Conservation (phyloP, 805 yeast species). For the Tetrapisispora taiwanensis region DNA sequence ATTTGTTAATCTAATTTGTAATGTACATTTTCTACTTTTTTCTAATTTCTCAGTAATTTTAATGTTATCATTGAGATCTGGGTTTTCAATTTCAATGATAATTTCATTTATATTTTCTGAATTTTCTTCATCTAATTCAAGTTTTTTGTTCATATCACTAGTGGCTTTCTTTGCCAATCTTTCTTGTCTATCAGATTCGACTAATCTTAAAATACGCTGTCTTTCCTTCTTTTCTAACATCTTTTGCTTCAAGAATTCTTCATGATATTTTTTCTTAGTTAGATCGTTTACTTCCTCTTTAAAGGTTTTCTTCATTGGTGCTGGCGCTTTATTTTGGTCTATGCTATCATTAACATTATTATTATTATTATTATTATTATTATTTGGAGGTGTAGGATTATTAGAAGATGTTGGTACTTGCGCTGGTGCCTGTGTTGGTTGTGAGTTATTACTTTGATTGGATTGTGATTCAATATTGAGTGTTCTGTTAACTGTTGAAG, state of each 20-base stretch:
- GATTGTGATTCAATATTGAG: neutral
- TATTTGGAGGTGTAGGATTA: neutral
- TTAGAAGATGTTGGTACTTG: neutral
- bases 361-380: neutral
- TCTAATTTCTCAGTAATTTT: conserved; percentile 16
- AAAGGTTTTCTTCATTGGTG: conserved; percentile 5
- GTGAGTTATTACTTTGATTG: neutral
- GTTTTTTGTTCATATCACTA: neutral
- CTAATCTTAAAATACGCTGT: conserved; percentile 42
- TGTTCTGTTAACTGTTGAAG: neutral
- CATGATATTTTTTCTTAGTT: conserved; percentile 25
- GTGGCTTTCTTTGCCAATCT: conserved; percentile 6
- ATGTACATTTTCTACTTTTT: conserved; percentile 28
- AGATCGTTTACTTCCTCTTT: conserved; percentile 19
- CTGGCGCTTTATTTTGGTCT: neutral
- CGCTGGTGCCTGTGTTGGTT: too few relatives aligned
- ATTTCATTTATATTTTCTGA: conserved; percentile 40
- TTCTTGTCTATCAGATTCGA: conserved; percentile 24
- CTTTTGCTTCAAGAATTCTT: conserved; percentile 19
- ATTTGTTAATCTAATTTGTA: conserved; percentile 57
- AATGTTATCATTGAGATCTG: conserved; percentile 23
- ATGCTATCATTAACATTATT: neutral
- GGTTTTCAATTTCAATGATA: conserved; percentile 36
- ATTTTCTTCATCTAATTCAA: neutral
- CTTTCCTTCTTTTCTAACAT: conserved; percentile 39